These are phyloP conservation scores for Russula compacta DNA, from an alignment of 768 basidiomycete species.

Conservation along the genomic window DNA sequence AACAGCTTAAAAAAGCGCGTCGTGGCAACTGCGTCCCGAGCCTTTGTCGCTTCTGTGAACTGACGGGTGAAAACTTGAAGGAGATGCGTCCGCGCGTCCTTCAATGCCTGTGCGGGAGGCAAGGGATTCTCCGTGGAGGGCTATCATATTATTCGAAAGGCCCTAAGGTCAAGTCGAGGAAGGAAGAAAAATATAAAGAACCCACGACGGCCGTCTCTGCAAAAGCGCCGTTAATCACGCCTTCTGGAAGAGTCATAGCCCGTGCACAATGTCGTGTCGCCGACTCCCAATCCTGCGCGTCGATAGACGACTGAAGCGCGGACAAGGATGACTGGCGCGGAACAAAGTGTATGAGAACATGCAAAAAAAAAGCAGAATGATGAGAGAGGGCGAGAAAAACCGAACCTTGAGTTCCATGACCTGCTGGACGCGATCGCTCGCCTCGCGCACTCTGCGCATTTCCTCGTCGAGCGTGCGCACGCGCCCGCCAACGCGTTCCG, in stretches of 20 bases:
- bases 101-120: constrained; percentile 77
- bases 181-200: background rate
- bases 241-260: constrained; percentile 75
- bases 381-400: background rate
- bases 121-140: constrained; percentile 84
- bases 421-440: constrained; percentile 84
- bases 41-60: constrained; percentile 73
- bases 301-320: constrained; percentile 52
- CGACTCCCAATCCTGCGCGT: constrained; percentile 88
- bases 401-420: constrained; percentile 91
- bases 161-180: background rate
- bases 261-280: constrained; percentile 86
- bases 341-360: background rate
- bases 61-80: constrained; percentile 68
- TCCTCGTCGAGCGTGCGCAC: constrained; percentile 88
- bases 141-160: constrained; percentile 34
- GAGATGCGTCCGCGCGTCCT: constrained; percentile 63
- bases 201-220: constrained; percentile 78
- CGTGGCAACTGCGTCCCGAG: constrained; percentile 76
- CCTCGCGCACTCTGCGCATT: constrained; percentile 82
- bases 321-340: constrained; percentile 54
- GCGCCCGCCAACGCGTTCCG: constrained; percentile 83
- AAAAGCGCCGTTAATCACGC: constrained; percentile 75
- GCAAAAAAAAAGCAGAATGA: background rate
- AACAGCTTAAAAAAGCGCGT: constrained; percentile 97